These are phyloP conservation scores for Cornus kousa DNA, from an alignment of 148 eudicot species.

Conservation along the genomic window DNA sequence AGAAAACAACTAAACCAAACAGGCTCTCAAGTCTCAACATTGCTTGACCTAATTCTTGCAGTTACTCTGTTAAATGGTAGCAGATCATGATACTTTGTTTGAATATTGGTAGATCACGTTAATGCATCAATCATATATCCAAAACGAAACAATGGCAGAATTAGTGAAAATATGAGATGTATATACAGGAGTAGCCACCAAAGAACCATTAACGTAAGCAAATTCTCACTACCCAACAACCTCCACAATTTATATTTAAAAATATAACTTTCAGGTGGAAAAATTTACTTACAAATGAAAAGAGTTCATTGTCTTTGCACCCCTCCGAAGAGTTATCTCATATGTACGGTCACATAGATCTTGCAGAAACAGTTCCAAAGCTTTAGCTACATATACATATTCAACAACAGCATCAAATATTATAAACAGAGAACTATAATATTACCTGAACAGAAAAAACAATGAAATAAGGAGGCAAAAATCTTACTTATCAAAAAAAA, in stretches of 20 bases:
- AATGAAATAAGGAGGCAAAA: background rate
- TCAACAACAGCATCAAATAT: background rate
- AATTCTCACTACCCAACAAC: background rate
- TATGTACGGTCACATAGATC: conserved; percentile 38
- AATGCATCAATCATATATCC: background rate
- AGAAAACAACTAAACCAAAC: too few relatives aligned
- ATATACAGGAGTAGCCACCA: background rate
- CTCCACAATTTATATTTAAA: background rate
- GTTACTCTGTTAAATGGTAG: background rate
- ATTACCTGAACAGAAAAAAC: background rate
- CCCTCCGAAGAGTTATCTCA: conserved; percentile 33
- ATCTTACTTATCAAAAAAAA: too few relatives aligned
- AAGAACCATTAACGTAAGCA: background rate
- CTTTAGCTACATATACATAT: conserved; percentile 30
- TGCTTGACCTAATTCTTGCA: background rate
- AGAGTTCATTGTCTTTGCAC: conserved; percentile 37
- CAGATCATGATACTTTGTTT: background rate
- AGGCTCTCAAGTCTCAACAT: background rate
- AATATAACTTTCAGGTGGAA: background rate
- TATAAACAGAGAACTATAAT: background rate
- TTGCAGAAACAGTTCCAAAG: conserved; percentile 46
- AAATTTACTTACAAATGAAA: conserved; percentile 31
- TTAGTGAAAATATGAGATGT: background rate
- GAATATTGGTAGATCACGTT: background rate
- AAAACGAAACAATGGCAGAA: background rate